phyloP scores from a whole-genome alignment of 805 yeast species.

The Candida ascalaphidarum region DNA sequence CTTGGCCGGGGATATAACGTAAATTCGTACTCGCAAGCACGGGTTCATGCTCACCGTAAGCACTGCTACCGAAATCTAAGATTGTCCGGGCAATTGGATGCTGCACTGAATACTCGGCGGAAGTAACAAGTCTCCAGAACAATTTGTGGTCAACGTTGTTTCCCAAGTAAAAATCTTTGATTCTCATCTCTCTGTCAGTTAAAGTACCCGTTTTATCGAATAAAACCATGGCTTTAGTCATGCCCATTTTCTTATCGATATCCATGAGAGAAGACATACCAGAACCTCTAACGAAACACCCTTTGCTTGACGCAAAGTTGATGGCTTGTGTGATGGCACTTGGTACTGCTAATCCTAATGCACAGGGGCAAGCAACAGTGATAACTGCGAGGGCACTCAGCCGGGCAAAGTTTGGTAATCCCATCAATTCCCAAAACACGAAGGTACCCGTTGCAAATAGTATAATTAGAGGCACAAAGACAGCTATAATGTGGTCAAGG shows the following conservation, averaged over 20 bases:
- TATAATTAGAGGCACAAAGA: too few species aligned
- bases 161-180: conserved; percentile 1
- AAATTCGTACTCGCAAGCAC: conserved; percentile 1
- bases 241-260: neutral
- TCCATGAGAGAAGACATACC: conserved; percentile 2
- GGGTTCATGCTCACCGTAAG: conserved; percentile 1
- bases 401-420: conserved; percentile 1
- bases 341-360: conserved; percentile 3
- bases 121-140: conserved; percentile 2
- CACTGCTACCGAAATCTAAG: conserved; percentile 1
- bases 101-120: conserved; percentile 1
- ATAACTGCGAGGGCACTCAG: conserved; percentile 3
- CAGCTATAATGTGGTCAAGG: too few species aligned
- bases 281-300: conserved; percentile 2
- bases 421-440: too few species aligned
- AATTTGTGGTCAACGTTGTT: neutral
- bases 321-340: conserved; percentile 3
- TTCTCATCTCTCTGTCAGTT: conserved; percentile 1
- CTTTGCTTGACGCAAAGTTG: conserved; percentile 2
- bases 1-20: conserved; percentile 1
- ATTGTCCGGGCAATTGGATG: conserved; percentile 3
- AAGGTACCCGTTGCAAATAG: too few species aligned
- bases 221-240: conserved; percentile 1
- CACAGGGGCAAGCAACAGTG: conserved; percentile 4
- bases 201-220: conserved; percentile 4